These are phyloP conservation scores for Saraca asoca DNA, from an alignment of 331 rosid genomes.

Conservation along the genomic window DNA sequence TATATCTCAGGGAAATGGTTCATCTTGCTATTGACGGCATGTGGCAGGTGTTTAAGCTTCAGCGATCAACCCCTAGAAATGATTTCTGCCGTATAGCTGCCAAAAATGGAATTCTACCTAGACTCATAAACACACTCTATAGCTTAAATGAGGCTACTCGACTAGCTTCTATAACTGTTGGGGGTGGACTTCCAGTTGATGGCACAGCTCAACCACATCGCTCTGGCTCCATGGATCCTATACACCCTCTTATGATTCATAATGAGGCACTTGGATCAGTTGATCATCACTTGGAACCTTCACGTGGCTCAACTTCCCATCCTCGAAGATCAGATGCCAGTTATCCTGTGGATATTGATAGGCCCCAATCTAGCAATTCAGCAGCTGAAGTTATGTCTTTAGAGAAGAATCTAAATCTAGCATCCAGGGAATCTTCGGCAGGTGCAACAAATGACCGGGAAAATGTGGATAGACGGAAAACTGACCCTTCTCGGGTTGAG, in stretches of 20 bases:
- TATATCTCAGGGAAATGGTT: constrained; percentile 89
- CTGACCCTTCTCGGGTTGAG: constrained; percentile 67
- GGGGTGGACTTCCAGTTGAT: constrained; percentile 76
- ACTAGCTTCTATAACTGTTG: constrained; percentile 82
- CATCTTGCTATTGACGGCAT: constrained; percentile 99
- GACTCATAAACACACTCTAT: constrained; percentile 96
- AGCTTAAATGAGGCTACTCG: constrained; percentile 98
- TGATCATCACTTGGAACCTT: constrained; percentile 77
- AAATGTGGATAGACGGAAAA: constrained; percentile 63
- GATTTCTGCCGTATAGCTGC: constrained; percentile 97
- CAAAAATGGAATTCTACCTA: constrained; percentile 84
- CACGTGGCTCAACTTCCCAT: constrained; percentile 76
- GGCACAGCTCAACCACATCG: constrained; percentile 74
- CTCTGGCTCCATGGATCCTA: constrained; percentile 78
- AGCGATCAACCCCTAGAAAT: constrained; percentile 91
- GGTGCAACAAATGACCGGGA: constrained; percentile 60
- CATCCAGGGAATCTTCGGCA: constrained; percentile 59
- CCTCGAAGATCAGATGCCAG: constrained; percentile 75
- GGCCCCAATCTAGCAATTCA: constrained; percentile 66
- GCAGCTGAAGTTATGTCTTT: constrained; percentile 50
- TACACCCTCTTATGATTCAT: constrained; percentile 63
- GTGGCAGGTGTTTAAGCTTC: constrained; percentile 99
- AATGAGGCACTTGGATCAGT: constrained; percentile 59
- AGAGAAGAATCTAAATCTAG: constrained; percentile 52
- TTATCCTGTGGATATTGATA: constrained; percentile 66